Evolutionary conservation across 176 grass and related monocot genomes (phyloP), one percentile per base, ranked within the genome.

Genomic region (Lolium rigidum): DNA sequence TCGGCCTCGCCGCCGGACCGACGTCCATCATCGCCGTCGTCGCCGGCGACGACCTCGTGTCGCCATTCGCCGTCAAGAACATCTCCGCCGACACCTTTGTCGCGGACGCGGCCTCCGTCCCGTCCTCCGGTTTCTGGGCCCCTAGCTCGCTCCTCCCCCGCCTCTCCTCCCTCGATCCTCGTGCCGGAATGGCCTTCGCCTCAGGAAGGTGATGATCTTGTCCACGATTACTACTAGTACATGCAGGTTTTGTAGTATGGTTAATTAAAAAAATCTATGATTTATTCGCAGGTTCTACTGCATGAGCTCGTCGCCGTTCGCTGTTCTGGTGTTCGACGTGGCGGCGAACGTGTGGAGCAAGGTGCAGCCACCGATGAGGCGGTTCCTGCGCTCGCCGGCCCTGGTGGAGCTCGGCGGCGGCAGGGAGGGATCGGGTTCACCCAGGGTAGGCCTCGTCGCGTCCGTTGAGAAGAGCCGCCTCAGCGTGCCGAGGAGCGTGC

Each of bases 31-130:
- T 92, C 43, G 90, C 83, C 16, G 82, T 98, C 44, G 61, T 98
- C 0, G 94, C 94, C 1, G 96, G 96, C 3, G 96, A 98, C 22
- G 88, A 98, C 63, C 86, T 98, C 24, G 93, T 98, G 6, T 98
- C 96, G 25, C 96, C 96, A 15, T 98, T 98, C 80, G 94, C 96
- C 1, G 96, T 98, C 46, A 98, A 98, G 89, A 98, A 98, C 80
- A 93, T 98, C 65, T 93, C 94, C 14, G 88, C 94, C 10, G 96
- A 98, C 81, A 85, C 92, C 26, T 98, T 95, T 64, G 88, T 94
- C 62, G 93, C 96, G 21, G 96, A 98, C 54, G 94, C 90, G n/a
- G 56, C 85, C 17, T 85, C 89, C 17, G 77, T 85, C 17, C 89
- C 89, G 9, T 88, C 94, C 1, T 89, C 92, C 0, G 90, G 92